Evolutionary conservation across 495 filamentous ascomycete genomes (phyloP), one percentile per base, ranked within the genome.

Genomic region (Hamigera avellanea): DNA sequence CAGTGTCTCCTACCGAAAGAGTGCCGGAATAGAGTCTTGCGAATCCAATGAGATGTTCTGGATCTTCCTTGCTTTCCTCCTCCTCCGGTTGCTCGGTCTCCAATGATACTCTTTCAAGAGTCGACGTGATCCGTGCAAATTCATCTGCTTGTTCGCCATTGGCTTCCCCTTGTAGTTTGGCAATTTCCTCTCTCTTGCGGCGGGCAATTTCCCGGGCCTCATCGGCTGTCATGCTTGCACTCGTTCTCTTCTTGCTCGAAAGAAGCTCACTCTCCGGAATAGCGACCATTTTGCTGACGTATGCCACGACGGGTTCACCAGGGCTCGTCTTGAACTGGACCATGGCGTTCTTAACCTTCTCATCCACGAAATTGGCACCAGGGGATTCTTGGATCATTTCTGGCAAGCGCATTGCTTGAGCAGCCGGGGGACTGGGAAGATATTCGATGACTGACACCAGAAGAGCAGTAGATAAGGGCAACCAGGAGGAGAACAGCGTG

Each of bases 211-310:
- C 87, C 39, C 83, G 65, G 8, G 93, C 93, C 56, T 95, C 93
- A 28, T 91, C 93, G 0, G 83, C 78, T 35, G 75, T 89, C 47
- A 99, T 70, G 19, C 74, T 68, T 13, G 49, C 52, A 1, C 81
- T 80, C 19, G 57, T 59, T 6, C 66, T 62, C 43, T 80, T 74
- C 18, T 82, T 74, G 50, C 78, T 89, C 42, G 88, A 86, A 1
- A 78, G 76, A 13, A 99, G 69, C 42, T 96, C 87, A 49, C 84
- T 95, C 48, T 88, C 84, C 1, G 85, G 87, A 13, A 96, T 75
- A 1, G 91, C 86, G 14, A 95, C 83, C 88, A 99, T 93, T 58
- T 99, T 99, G 59, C 88, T 95, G 28, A 99, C 86, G 45, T 93
- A 99, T 8, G 87, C 91, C 6, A 96, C 84, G 2, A 93, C 78